Base-by-base conservation (phyloP, 495 filamentous ascomycete genomes). In the Penicillium daleae region DNA sequence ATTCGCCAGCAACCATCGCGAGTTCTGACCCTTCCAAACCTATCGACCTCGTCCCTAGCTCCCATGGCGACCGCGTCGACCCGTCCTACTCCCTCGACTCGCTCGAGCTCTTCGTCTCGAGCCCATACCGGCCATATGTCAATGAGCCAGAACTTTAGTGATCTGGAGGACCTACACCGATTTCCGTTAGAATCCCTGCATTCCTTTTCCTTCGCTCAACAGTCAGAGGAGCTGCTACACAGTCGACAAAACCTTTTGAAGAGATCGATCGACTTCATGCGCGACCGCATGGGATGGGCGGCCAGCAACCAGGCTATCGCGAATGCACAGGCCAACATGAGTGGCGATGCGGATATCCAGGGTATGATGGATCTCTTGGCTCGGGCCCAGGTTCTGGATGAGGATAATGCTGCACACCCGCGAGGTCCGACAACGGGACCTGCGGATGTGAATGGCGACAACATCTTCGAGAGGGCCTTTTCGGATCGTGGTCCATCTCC, bases 161-260 rank as follows among this genome's bases (percentile, higher is more conserved):
- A 93, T 62, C 80, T 89, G 67, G 95, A 98, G 82, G 95, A 98
- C 68, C 85, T 99, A 32, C 86, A 87, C 49, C 86, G 93, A 48
- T 99, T 98, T 71, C 94, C 96, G 2, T 90, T 91, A 67, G 95
- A 99, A 74, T 99, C 95, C 1, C 76, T 99, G 60, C 95, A 99
- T 72, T 98, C 96, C 0, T 99, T 99, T 78, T 98, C 96, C 32
- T 99, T 99, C 74, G 92, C 96, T 4, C 92, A 97, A 60, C 94
- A 97, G 74, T 93, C 93, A 6, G 94, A 97, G 70, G 93, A 97
- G 67, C 81, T 90, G 48, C 84, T 98, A 29, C 90, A 96, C 69
- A 97, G 81, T 70, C 86, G 96, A 50, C 96, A 98, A 71, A 97
- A 92, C 77, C 89, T 97, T 21, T 72, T 99, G 67, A 97, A 97